Evolutionary conservation across 106 monocot genomes (phyloP).

Genomic region (Apostasia ramifera): DNA sequence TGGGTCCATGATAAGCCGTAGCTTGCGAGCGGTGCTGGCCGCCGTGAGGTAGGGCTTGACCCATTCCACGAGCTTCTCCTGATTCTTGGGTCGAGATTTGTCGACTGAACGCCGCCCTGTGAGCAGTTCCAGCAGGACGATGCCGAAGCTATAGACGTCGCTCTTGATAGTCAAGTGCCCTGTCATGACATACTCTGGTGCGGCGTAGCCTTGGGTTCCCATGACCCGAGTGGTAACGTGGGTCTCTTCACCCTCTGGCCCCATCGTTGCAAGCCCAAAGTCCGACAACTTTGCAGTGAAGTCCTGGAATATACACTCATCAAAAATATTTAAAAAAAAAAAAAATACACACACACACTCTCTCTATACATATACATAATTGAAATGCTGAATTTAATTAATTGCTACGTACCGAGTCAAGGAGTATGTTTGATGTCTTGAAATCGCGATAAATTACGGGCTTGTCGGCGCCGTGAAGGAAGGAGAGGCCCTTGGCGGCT

Average conservation of each 20-base stretch:
- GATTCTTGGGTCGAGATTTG: constrained; percentile 45
- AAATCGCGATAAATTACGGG: constrained; percentile 70
- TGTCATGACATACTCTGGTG: constrained; percentile 76
- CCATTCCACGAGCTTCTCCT: constrained; percentile 89
- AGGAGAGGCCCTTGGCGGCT: constrained; percentile 63
- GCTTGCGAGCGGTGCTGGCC: constrained; percentile 27
- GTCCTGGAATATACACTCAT: constrained; percentile 10
- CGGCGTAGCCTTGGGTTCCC: constrained; percentile 80
- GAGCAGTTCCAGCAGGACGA: constrained; percentile 70
- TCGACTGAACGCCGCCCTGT: constrained; percentile 81
- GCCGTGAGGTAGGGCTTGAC: constrained; percentile 50
- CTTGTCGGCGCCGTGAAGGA: constrained; percentile 61
- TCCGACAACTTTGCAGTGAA: constrained; percentile 68
- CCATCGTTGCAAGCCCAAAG: constrained; percentile 73
- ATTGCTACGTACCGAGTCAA: constrained; percentile 42
- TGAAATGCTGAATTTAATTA: not conserved
- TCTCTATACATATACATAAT: too few relatives aligned
- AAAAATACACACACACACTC: too few relatives aligned
- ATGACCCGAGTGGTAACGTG: constrained; percentile 70
- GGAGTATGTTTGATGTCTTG: constrained; percentile 68
- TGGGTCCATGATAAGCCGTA: constrained; percentile 77
- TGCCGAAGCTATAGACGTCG: constrained; percentile 88
- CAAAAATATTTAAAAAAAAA: too few relatives aligned
- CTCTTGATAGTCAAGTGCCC: constrained; percentile 76
- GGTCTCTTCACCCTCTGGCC: constrained; percentile 64